These are phyloP conservation scores for Fusarium udum DNA, from an alignment of 2,329 filamentous ascomycete species.

Conservation along the genomic window DNA sequence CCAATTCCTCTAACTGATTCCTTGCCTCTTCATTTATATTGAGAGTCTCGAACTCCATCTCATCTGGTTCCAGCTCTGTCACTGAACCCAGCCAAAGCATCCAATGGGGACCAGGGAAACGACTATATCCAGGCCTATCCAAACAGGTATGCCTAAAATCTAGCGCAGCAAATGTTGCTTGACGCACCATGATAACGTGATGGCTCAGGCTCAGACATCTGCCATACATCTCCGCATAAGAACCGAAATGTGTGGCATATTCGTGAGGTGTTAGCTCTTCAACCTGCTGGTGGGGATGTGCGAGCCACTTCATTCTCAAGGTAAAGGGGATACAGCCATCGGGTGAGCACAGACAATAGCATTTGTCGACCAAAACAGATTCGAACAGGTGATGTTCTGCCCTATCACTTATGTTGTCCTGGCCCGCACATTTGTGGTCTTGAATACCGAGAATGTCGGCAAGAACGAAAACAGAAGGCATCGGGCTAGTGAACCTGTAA, in stretches of 20 bases:
- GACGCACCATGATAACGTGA: rapidly evolving
- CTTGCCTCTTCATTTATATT: rapidly evolving
- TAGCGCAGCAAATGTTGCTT: background rate
- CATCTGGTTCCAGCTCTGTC: background rate
- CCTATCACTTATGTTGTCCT: rapidly evolving
- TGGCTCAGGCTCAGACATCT: rapidly evolving
- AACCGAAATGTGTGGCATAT: rapidly evolving
- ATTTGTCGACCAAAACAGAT: rapidly evolving
- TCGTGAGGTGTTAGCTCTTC: rapidly evolving
- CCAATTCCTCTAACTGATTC: rapidly evolving
- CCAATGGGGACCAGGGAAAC: rapidly evolving
- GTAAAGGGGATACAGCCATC: background rate
- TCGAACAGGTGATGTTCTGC: rapidly evolving
- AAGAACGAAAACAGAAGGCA: background rate
- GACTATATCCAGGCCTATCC: background rate
- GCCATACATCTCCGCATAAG: rapidly evolving
- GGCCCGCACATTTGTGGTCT: rapidly evolving
- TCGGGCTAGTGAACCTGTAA: background rate
- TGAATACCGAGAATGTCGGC: rapidly evolving
- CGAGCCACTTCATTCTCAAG: background rate
- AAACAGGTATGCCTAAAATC: background rate
- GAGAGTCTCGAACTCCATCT: background rate
- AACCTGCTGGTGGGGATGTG: rapidly evolving
- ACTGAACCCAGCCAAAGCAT: rapidly evolving
- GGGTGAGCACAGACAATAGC: background rate